A percentile compares a stretch with the other conserved stretches of the same genome.
Evolutionary conservation across 257 asterid genomes (phyloP).

Genomic region (Solanum megistacrolobum): DNA sequence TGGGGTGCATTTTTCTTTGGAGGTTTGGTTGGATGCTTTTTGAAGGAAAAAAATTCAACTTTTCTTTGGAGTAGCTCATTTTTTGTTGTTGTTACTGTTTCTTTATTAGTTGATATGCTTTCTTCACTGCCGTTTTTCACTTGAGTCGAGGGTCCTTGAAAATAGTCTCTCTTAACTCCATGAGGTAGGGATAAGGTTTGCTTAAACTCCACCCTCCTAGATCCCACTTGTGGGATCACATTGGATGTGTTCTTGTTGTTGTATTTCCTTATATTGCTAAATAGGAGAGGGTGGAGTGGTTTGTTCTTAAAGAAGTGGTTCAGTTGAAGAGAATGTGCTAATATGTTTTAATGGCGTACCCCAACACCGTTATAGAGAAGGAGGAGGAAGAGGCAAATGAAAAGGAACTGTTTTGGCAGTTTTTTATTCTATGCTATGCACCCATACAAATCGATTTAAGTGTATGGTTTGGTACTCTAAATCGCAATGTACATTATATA

Average conservation of each 20-base stretch:
- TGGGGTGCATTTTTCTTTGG: not conserved
- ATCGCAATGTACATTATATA: not conserved
- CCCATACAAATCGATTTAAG: not conserved
- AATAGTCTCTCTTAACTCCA: not conserved
- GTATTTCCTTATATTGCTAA: not conserved
- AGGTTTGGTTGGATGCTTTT: not conserved
- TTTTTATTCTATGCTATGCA: not conserved
- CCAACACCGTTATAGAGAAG: not conserved
- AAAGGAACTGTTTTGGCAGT: not conserved
- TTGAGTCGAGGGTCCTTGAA: not conserved
- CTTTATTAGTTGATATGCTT: not conserved
- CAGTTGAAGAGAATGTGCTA: not conserved
- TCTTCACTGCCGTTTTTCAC: not conserved
- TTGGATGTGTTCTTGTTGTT: not conserved
- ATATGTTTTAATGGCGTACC: not conserved
- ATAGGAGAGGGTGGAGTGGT: not conserved
- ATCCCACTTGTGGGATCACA: not conserved
- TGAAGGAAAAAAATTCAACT: not conserved
- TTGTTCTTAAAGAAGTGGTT: not conserved
- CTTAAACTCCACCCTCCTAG: not conserved
- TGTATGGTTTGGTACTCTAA: not conserved
- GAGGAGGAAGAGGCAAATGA: not conserved
- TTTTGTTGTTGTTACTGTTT: not conserved
- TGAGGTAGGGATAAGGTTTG: not conserved
- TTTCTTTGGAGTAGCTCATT: not conserved